These are phyloP conservation scores for Scenedesmus sp. DNA, from an alignment of 163 green algal genomes.

Conservation along the genomic window DNA sequence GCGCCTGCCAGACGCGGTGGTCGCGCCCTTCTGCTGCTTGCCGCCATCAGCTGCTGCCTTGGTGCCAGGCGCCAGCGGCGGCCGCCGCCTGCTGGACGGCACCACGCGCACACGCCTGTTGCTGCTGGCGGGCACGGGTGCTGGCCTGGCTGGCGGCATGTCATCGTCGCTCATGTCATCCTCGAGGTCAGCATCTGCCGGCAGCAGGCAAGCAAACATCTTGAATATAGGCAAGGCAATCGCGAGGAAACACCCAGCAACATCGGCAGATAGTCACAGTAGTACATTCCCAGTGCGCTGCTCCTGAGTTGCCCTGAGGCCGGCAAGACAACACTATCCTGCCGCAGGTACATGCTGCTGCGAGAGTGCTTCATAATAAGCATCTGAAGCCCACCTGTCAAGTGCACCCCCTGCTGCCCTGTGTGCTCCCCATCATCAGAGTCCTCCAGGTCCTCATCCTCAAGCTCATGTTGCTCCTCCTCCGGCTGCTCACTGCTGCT, in stretches of 20 bases:
- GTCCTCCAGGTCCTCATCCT: conserved; percentile 16
- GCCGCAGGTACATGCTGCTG: background rate
- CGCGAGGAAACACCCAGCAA: background rate
- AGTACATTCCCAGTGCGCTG: too few relatives aligned
- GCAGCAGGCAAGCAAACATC: background rate
- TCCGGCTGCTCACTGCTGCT: conserved; percentile 32
- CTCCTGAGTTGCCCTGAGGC: background rate
- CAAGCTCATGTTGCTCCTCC: background rate
- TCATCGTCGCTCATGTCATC: conserved; percentile 25
- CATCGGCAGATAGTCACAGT: background rate
- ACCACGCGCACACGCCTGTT: conserved; percentile 24
- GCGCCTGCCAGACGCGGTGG: conserved; percentile 1
- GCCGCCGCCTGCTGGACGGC: background rate
- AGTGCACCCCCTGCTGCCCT: background rate
- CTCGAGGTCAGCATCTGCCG: conserved; percentile 13
- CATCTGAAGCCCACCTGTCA: background rate
- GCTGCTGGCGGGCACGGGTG: background rate
- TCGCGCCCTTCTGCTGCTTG: conserved; percentile 29
- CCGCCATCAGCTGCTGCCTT: conserved; percentile 34
- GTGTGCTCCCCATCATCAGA: conserved; percentile 13
- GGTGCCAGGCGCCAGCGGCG: conserved; percentile 40
- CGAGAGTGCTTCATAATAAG: background rate
- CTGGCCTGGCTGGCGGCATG: background rate
- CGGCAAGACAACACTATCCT: background rate
- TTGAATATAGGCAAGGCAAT: background rate